Percentiles rank a stretch among this genome's conserved stretches.
These are phyloP conservation scores for Herpetospermum pedunculosum DNA, from an alignment of 306 rosid species.

Conservation along the genomic window DNA sequence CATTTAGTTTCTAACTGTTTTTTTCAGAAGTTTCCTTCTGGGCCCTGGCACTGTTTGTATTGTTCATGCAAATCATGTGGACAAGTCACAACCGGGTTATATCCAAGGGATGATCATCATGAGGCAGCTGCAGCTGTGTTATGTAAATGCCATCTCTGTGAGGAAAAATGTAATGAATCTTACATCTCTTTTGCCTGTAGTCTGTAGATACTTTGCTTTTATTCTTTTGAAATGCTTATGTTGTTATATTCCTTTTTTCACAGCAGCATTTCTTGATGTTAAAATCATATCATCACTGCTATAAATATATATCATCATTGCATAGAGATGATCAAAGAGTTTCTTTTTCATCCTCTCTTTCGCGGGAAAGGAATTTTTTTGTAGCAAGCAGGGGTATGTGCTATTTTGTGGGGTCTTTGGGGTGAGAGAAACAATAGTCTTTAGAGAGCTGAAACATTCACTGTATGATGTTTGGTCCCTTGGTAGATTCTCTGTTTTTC, in stretches of 20 bases:
- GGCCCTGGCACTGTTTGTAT: constrained; percentile 85
- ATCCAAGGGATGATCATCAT: constrained; percentile 21
- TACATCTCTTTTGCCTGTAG: not conserved
- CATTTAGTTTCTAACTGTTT: constrained; percentile 4
- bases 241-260: not conserved
- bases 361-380: too few species aligned
- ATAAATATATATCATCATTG: too few species aligned
- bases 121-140: constrained; percentile 23
- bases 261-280: not conserved
- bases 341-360: too few species aligned
- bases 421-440: too few species aligned
- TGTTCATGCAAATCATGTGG: constrained; percentile 94
- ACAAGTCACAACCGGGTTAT: constrained; percentile 24
- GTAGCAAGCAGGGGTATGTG: too few species aligned
- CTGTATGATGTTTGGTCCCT: too few species aligned
- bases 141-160: constrained; percentile 54
- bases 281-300: not conserved
- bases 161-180: constrained; percentile 58
- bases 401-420: too few species aligned
- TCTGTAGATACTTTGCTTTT: not conserved
- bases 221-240: not conserved
- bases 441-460: too few species aligned
- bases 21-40: constrained; percentile 83
- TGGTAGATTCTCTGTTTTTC: too few species aligned
- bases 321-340: too few species aligned